These are phyloP conservation scores for Cenchrus americanus DNA, from an alignment of 176 grass and related monocot genomes.

Conservation along the genomic window DNA sequence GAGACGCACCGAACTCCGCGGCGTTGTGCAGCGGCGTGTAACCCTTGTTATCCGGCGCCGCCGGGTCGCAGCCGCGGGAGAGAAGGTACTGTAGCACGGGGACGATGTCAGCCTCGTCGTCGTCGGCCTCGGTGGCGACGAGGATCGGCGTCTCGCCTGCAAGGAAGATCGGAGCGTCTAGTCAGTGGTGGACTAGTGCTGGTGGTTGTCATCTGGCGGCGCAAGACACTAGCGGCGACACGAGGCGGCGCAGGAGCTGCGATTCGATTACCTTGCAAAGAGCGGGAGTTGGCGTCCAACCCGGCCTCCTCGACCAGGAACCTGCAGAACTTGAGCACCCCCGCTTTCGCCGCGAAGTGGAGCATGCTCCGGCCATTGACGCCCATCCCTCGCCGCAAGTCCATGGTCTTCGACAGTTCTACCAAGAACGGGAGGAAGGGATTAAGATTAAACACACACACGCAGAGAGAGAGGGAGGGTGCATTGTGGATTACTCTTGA, in stretches of 20 bases:
- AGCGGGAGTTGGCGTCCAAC: conserved; percentile 14
- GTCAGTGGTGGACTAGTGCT: too few species aligned
- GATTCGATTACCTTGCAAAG: neutral
- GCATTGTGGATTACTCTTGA: conserved; percentile 9
- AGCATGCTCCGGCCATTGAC: conserved; percentile 33
- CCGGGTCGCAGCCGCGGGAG: conserved; percentile 41
- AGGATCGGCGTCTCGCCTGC: conserved; percentile 39
- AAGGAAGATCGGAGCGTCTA: neutral
- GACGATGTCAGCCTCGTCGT: neutral
- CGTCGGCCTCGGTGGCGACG: neutral
- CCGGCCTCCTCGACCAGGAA: conserved; percentile 47
- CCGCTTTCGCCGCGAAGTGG: conserved; percentile 41
- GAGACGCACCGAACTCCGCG: conserved; percentile 29
- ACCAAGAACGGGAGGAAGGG: neutral
- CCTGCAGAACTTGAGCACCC: conserved; percentile 31
- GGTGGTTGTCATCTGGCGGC: too few species aligned
- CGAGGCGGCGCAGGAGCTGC: too few species aligned
- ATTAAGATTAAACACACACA: neutral
- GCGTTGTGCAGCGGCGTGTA: conserved; percentile 46
- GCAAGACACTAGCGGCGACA: too few species aligned
- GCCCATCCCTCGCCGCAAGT: conserved; percentile 17
- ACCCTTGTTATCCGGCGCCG: conserved; percentile 17
- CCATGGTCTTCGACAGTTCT: conserved; percentile 24
- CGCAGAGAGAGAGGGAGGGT: neutral
- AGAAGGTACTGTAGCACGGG: conserved; percentile 38